phyloP scores from a whole-genome alignment of 1,284 basidiomycete genomes.

The Ustilago trichophora region DNA sequence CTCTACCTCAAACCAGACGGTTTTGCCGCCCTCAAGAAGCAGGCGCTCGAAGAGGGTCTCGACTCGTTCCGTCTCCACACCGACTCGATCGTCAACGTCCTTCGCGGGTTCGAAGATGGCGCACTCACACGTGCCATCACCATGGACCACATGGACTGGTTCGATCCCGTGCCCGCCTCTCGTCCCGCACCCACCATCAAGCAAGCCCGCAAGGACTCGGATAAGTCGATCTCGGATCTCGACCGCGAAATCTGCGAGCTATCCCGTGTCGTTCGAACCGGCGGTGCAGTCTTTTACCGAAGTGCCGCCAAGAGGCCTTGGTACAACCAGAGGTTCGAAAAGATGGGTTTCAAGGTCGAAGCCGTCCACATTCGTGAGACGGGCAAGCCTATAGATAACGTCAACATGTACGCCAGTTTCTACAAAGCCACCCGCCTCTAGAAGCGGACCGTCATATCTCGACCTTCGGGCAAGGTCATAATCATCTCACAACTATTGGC shows the following conservation, averaged over 20 bases:
- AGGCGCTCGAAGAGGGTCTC: constrained; percentile 69
- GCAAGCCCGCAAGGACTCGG: constrained; percentile 66
- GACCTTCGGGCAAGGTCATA: no score
- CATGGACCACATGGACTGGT: constrained; percentile 85
- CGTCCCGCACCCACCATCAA: constrained; percentile 67
- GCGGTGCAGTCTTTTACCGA: constrained; percentile 77
- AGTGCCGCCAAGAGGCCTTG: constrained; percentile 78
- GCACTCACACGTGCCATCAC: constrained; percentile 70
- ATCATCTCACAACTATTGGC: no score
- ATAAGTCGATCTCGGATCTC: constrained; percentile 69
- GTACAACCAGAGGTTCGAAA: constrained; percentile 75
- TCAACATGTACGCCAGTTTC: constrained; percentile 73
- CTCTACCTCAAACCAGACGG: constrained; percentile 77
- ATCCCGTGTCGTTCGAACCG: constrained; percentile 72
- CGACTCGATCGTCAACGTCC: constrained; percentile 78
- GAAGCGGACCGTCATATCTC: no score
- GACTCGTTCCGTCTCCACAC: constrained; percentile 81
- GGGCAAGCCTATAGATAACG: constrained; percentile 71
- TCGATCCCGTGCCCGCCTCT: constrained; percentile 71
- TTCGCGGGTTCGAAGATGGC: constrained; percentile 65
- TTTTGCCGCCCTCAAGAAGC: constrained; percentile 73
- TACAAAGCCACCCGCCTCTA: constrained; percentile 66
- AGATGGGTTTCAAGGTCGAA: constrained; percentile 66
- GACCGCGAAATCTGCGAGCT: constrained; percentile 76
- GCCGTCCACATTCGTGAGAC: constrained; percentile 64